A percentile compares a stretch with the other conserved stretches of the same genome.
Evolutionary conservation across 176 grass and related monocot genomes (phyloP).

Genomic region (Eragrostis nindensis): DNA sequence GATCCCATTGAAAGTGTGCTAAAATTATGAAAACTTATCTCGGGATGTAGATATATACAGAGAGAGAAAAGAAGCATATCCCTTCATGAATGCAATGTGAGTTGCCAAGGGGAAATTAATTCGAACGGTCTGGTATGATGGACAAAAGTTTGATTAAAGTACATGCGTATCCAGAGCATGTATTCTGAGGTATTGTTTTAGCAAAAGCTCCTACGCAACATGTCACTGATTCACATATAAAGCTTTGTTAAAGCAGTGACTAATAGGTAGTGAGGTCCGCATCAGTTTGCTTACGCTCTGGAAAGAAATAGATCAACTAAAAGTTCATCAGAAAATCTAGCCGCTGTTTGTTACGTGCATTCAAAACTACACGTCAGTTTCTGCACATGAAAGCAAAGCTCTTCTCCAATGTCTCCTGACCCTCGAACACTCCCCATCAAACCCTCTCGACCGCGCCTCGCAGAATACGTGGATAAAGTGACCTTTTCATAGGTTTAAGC

Average conservation of each 20-base stretch:
- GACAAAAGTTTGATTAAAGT: neutral
- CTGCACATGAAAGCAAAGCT: conserved; percentile 46
- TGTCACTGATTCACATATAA: no score
- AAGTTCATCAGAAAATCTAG: neutral
- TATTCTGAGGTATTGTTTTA: neutral
- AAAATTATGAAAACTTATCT: no score
- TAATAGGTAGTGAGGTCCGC: neutral
- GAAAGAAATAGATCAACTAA: neutral
- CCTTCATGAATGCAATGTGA: neutral
- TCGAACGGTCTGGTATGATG: neutral
- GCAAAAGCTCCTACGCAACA: neutral
- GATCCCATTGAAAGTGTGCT: no score
- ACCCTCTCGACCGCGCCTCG: conserved; percentile 2
- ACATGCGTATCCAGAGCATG: neutral
- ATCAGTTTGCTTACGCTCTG: neutral
- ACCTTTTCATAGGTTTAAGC: conserved; percentile 1
- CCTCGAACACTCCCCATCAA: conserved; percentile 42
- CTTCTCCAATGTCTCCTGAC: conserved; percentile 43
- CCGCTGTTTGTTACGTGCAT: neutral
- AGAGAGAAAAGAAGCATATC: neutral
- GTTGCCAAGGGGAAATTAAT: neutral
- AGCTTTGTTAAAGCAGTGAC: neutral
- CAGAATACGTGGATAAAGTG: conserved; percentile 30
- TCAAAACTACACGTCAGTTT: conserved; percentile 25
- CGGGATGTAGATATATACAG: neutral